These are phyloP conservation scores for Fusarium phyllophilum DNA, from an alignment of 2,329 filamentous ascomycete genomes.

Conservation along the genomic window DNA sequence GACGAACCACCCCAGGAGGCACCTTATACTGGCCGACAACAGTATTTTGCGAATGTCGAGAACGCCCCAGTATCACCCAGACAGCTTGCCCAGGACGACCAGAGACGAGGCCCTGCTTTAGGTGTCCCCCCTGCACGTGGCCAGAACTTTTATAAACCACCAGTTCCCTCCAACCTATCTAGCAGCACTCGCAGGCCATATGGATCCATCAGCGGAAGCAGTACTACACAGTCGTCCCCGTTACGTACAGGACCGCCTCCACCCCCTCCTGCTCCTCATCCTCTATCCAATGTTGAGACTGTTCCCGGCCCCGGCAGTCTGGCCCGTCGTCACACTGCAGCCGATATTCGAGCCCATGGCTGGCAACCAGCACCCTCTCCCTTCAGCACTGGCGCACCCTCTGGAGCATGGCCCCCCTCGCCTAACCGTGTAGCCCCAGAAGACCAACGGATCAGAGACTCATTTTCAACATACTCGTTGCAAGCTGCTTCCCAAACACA, in stretches of 20 bases:
- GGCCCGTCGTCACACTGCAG: slow-evolving; percentile 88
- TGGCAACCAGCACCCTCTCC: slow-evolving; percentile 75
- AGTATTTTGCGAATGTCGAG: slow-evolving; percentile 74
- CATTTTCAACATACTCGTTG: slow-evolving; percentile 65
- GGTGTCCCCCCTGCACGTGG: slow-evolving; percentile 68
- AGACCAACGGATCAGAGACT: slow-evolving; percentile 67
- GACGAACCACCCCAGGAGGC: slow-evolving; percentile 73
- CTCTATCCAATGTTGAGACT: slow-evolving; percentile 69
- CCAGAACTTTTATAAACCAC: slow-evolving; percentile 75
- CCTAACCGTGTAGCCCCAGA: slow-evolving; percentile 61
- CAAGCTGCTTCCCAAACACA: slow-evolving; percentile 54
- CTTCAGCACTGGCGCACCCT: slow-evolving; percentile 66
- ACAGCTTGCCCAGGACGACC: slow-evolving; percentile 86
- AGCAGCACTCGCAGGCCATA: slow-evolving; percentile 81
- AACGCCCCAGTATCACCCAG: slow-evolving; percentile 87
- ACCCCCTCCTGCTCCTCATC: slow-evolving; percentile 73
- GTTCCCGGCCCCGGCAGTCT: slow-evolving; percentile 76
- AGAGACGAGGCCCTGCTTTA: slow-evolving; percentile 77
- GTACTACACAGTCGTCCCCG: slow-evolving; percentile 74
- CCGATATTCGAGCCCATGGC: slow-evolving; percentile 90
- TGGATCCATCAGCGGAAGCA: slow-evolving; percentile 83
- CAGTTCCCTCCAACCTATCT: slow-evolving; percentile 83
- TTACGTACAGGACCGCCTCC: slow-evolving; percentile 74
- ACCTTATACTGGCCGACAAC: slow-evolving; percentile 72
- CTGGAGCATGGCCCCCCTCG: slow-evolving; percentile 65